Percentiles rank a stretch among this genome's conserved stretches.
These are phyloP conservation scores for Trifolium dubium DNA, from an alignment of 306 rosid species.

Conservation along the genomic window DNA sequence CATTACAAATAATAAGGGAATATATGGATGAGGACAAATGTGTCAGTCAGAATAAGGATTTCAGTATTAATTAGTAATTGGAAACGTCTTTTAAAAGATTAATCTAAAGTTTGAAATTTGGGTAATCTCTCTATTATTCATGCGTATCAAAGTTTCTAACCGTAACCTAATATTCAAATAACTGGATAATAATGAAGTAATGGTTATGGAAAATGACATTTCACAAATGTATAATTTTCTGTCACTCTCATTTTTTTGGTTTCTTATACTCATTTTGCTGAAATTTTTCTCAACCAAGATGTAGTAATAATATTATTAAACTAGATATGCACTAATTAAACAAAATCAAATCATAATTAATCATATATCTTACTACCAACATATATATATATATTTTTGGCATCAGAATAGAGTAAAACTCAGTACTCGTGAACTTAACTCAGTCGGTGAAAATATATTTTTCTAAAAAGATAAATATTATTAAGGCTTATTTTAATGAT, in stretches of 20 bases:
- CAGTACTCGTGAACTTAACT: too few relatives aligned
- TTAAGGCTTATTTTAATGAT: too few relatives aligned
- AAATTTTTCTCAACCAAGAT: slow-evolving; percentile 27
- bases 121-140: slow-evolving; percentile 35
- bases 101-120: slow-evolving; percentile 39
- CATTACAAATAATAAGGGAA: not conserved
- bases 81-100: slow-evolving; percentile 7
- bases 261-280: slow-evolving; percentile 42
- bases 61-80: slow-evolving; percentile 29
- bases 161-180: slow-evolving; percentile 42
- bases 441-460: too few relatives aligned
- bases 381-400: too few relatives aligned
- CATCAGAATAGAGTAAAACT: too few relatives aligned
- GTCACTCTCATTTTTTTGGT: slow-evolving; percentile 35
- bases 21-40: slow-evolving; percentile 39
- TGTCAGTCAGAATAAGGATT: slow-evolving; percentile 24
- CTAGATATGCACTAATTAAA: not conserved
- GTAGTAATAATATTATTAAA: not conserved
- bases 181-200: slow-evolving; percentile 41
- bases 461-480: too few relatives aligned
- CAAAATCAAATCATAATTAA: not conserved
- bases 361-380: too few relatives aligned
- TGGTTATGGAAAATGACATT: slow-evolving; percentile 51
- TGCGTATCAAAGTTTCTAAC: slow-evolving; percentile 50
- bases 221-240: slow-evolving; percentile 42